Base-by-base conservation (phyloP, 257 asterid species). In the Lantana camara region DNA sequence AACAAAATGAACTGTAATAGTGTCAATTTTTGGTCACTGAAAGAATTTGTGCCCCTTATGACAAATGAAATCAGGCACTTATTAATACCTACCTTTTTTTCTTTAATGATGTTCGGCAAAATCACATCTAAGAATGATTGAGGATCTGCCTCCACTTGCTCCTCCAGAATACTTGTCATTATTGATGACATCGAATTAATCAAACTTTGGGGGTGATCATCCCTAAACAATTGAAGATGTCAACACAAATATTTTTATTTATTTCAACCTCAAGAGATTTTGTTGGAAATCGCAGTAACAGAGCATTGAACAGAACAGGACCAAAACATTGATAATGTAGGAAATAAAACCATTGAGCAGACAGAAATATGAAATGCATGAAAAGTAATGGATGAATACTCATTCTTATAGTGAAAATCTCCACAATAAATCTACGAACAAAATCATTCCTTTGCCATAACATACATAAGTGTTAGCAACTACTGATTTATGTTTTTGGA, bases 61-160 rank as follows among this genome's bases (percentile, higher is more conserved):
- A 54, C 55, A 34, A 14, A 69, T 6, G 37, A 59, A 58, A 50
- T 14, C 35, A 41, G 37, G 61, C 35, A 9, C 24, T 35, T 66
- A 1, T 32, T 42, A 60, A n/a, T 20, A 71, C 35, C 69, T 57
- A 84, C 98, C 95, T 86, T 79, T 48, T 71, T 66, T 67, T 85
- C 90, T 73, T 76, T 79, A 72, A 88, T 63, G 73, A 90, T 80
- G 78, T 86, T 86, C 75, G 74, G 87, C 67, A 91, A 72, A 74
- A 91, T 72, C 80, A 88, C 82, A 70, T 86, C 96, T 67, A 81
- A 49, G 58, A 91, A 91, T 46, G 82, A 76, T 61, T 83, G 95
- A 23, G 72, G 64, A 50, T 77, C 81, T 49, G 80, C 47, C 60
- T 78, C 92, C 63, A 73, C 69, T 66, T 70, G 78, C 76, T 83